phyloP scores from a whole-genome alignment of 306 rosid genomes.

The Malus asiatica region DNA sequence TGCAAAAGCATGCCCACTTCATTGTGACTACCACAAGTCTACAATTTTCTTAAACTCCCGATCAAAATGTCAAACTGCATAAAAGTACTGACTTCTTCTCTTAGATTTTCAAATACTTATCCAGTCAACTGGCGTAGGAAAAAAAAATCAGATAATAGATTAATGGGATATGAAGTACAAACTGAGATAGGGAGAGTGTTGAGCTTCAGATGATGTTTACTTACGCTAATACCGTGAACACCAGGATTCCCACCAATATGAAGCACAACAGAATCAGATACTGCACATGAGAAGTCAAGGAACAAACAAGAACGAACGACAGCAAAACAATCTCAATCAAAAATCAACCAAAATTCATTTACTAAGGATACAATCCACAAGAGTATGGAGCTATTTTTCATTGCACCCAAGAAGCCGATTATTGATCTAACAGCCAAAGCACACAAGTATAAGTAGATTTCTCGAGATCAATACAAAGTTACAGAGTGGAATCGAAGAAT shows the following conservation, averaged over 20 bases:
- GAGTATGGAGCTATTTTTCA: slow-evolving; percentile 59
- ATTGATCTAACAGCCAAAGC: slow-evolving; percentile 54
- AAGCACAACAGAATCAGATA: slow-evolving; percentile 73
- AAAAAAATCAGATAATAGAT: background rate
- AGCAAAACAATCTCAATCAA: background rate
- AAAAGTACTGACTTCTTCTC: background rate
- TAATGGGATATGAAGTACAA: background rate
- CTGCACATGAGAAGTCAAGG: slow-evolving; percentile 64
- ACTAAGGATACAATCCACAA: slow-evolving; percentile 85
- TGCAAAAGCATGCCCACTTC: no score
- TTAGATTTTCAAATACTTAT: background rate
- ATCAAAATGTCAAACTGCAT: background rate
- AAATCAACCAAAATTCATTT: background rate
- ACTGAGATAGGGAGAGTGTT: background rate
- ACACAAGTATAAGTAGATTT: background rate
- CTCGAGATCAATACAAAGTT: background rate
- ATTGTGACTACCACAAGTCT: no score
- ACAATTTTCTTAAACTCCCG: background rate
- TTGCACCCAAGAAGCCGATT: slow-evolving; percentile 83
- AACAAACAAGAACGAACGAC: slow-evolving; percentile 1
- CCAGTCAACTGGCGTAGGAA: background rate
- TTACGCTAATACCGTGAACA: slow-evolving; percentile 94
- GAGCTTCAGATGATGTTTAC: slow-evolving; percentile 21
- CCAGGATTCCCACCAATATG: slow-evolving; percentile 67
- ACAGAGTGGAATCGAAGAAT: background rate